Evolutionary conservation across 805 yeast species (phyloP).

Genomic region (Lipomyces mesembrius): DNA sequence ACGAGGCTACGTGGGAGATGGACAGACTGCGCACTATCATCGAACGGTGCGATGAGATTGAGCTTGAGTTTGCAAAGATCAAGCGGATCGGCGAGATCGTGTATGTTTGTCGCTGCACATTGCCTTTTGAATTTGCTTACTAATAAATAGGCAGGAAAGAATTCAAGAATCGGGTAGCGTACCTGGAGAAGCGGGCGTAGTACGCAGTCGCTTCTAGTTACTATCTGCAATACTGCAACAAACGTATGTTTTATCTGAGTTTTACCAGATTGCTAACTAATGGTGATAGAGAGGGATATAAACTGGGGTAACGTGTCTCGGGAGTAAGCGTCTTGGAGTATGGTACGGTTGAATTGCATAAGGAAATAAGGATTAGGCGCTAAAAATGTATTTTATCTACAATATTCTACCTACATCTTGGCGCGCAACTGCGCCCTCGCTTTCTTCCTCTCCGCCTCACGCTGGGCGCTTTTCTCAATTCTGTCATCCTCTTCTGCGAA

Average conservation of each 20-base stretch:
- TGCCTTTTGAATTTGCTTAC: neutral
- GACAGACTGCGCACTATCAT: conserved; percentile 19
- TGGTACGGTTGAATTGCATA: neutral
- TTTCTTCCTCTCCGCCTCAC: conserved; percentile 13
- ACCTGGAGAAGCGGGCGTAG: conserved; percentile 14
- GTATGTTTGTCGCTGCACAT: conserved; percentile 11
- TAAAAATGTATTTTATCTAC: neutral
- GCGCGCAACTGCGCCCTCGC: conserved; percentile 2
- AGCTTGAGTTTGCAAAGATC: conserved; percentile 37
- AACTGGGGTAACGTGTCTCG: neutral
- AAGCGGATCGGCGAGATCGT: conserved; percentile 35
- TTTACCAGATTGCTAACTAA: neutral
- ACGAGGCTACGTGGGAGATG: conserved; percentile 30
- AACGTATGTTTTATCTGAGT: neutral
- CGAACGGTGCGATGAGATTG: conserved; percentile 34
- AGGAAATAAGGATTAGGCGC: neutral
- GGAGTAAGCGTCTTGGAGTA: neutral
- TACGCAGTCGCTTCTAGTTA: neutral
- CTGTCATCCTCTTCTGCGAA: conserved; percentile 20
- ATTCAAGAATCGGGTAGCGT: conserved; percentile 24
- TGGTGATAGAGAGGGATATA: neutral
- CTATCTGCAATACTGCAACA: neutral
- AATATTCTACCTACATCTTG: neutral
- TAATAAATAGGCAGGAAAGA: conserved; percentile 21
- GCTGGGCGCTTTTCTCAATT: neutral